A percentile compares a stretch with the other conserved stretches of the same genome.
Evolutionary conservation across 306 rosid species (phyloP).

Genomic region (Biancaea sappan): DNA sequence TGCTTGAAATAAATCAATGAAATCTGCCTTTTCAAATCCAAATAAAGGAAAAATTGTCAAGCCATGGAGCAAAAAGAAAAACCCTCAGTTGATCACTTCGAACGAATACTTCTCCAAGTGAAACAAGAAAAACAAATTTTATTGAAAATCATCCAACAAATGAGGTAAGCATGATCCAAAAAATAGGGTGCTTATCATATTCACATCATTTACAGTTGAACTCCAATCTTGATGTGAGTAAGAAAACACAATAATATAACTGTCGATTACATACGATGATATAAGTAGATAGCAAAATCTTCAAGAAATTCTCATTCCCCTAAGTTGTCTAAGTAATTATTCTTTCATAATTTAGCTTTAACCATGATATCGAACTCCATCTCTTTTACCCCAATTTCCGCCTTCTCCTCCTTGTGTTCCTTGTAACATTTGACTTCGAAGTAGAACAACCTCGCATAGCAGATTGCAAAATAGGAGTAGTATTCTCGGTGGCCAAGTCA

Average conservation of each 20-base stretch:
- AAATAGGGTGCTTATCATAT: constrained; percentile 16
- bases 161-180: constrained; percentile 11
- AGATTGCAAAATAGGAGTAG: constrained; percentile 22
- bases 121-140: constrained; percentile 4
- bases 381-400: constrained; percentile 46
- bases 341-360: constrained; percentile 24
- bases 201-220: constrained; percentile 40
- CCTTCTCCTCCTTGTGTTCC: constrained; percentile 53
- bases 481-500: constrained; percentile 36
- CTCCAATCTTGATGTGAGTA: constrained; percentile 36
- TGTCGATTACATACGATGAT: constrained; percentile 39
- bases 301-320: constrained; percentile 2
- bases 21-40: too few species aligned
- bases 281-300: constrained; percentile 17
- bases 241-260: constrained; percentile 32
- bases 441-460: constrained; percentile 40
- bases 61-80: too few species aligned
- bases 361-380: constrained; percentile 32
- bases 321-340: constrained; percentile 2
- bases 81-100: too few species aligned
- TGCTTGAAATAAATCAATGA: too few species aligned
- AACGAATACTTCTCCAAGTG: neutral
- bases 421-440: constrained; percentile 41
- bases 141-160: constrained; percentile 1
- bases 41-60: too few species aligned